Conservation (phyloP, 2,329 filamentous ascomycete species). For the Talaromyces sp. region DNA sequence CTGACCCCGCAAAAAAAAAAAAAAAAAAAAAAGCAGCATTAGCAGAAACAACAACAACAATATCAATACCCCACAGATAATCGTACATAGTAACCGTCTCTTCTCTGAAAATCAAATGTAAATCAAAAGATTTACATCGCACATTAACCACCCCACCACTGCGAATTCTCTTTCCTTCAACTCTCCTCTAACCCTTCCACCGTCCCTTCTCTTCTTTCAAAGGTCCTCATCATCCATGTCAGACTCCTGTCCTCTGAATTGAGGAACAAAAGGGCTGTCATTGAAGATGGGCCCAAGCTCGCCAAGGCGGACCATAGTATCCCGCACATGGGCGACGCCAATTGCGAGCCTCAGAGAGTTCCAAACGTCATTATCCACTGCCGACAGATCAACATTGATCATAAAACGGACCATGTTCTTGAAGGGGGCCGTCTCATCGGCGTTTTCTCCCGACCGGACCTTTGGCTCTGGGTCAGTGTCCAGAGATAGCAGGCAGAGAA, state of each 20-base stretch:
- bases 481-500: conserved; percentile 57
- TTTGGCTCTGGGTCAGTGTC: conserved; percentile 41
- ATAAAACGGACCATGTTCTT: conserved; percentile 32
- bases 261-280: conserved; percentile 17
- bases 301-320: conserved; percentile 52
- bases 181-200: no score
- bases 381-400: conserved; percentile 57
- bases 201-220: background rate
- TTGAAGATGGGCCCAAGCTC: conserved; percentile 33
- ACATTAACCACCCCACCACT: no score
- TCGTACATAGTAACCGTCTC: no score
- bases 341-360: conserved; percentile 61
- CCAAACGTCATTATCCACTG: conserved; percentile 61
- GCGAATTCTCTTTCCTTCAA: no score
- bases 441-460: conserved; percentile 4
- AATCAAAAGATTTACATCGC: no score
- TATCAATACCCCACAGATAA: no score
- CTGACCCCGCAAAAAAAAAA: no score
- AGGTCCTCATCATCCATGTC: conserved; percentile 10
- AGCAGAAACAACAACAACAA: no score
- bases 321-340: conserved; percentile 56
- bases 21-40: no score
- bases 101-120: no score
- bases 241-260: background rate
- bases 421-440: conserved; percentile 29